Evolutionary conservation across 108 stramenopile genomes (phyloP).

Genomic region (Epipyxis sp.): DNA sequence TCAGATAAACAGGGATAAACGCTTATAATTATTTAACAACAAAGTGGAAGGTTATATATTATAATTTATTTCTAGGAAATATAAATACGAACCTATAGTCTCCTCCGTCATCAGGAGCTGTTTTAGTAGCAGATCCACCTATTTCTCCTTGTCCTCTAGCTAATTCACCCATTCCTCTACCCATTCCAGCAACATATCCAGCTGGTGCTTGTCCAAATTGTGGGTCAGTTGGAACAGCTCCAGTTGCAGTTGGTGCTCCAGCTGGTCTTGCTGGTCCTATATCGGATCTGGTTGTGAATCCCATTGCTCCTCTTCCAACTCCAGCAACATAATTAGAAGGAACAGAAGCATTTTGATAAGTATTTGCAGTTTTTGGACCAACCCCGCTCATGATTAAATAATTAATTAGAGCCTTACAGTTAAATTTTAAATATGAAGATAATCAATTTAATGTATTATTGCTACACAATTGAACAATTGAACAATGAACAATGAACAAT

Average conservation of each 20-base stretch:
- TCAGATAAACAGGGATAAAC: not conserved
- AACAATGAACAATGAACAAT: too few relatives aligned
- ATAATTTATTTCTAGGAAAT: not conserved
- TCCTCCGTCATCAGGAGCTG: too few relatives aligned
- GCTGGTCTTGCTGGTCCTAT: constrained; percentile 73
- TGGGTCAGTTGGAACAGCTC: constrained; percentile 37
- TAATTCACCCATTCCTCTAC: constrained; percentile 65
- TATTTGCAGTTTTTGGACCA: constrained; percentile 16
- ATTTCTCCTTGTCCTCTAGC: constrained; percentile 35
- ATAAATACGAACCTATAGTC: too few relatives aligned
- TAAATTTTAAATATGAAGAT: too few relatives aligned
- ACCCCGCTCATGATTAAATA: constrained; percentile 31
- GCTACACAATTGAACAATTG: too few relatives aligned
- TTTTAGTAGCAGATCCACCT: too few relatives aligned
- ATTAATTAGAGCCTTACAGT: too few relatives aligned
- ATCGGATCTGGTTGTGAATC: constrained; percentile 92
- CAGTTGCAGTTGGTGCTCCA: constrained; percentile 54
- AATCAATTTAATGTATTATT: too few relatives aligned
- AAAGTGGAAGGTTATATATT: not conserved
- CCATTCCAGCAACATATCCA: constrained; percentile 78
- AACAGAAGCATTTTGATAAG: constrained; percentile 10
- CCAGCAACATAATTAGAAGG: constrained; percentile 83
- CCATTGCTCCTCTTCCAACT: constrained; percentile 89
- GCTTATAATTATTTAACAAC: not conserved
- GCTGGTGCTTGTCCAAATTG: constrained; percentile 62